Base-by-base conservation (phyloP, 2,329 filamentous ascomycete species). In the Fusarium ambrosium region DNA sequence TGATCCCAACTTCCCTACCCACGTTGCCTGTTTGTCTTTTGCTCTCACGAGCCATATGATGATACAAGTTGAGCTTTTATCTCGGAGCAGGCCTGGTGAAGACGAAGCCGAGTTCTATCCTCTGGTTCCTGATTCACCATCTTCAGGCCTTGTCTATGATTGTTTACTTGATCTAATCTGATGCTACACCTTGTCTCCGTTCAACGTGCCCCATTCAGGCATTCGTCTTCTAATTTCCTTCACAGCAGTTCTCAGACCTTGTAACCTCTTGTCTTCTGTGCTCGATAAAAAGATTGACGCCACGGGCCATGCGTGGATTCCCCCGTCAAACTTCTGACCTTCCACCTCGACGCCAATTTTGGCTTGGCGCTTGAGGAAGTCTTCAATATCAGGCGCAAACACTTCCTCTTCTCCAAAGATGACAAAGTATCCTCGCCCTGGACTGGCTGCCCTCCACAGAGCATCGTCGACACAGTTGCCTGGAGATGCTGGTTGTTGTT, bases 251-350 rank as follows among this genome's bases (percentile, higher is more conserved):
- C 82, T 83, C 72, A 92, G 79, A 4, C 90, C 90, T 71, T 86
- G 85, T 64, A 89, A 80, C 65, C 91, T 86, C 78, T 86, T 83
- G 37, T 86, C 83, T n/a, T 80, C 79, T 29, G 85, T 85, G 56
- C 82, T 84, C 53, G 88, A 87, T 32, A 91, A 80, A 77, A 91
- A 90, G n/a, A 90, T 78, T 56, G 87, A 87, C 11, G 92, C 93
- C 22, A 97, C 92, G 0, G 94, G 94, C 95, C 94, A 97, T 13
- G 92, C 94, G 82, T 97, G 94, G 68, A 97, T 92, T 4, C 90
- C 92, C 16, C 90, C 92, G 32, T 86, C 83, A 74, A 94, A 91
- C 78, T 90, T 89, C 77, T 89, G 85, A 65, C 86, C 87, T 64
- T 87, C 85, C n/a, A 93, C 87, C 41, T 87, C 81, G 37, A 90